Base-by-base conservation (phyloP, 148 eudicot genomes). In the Amaranthus palmeri region DNA sequence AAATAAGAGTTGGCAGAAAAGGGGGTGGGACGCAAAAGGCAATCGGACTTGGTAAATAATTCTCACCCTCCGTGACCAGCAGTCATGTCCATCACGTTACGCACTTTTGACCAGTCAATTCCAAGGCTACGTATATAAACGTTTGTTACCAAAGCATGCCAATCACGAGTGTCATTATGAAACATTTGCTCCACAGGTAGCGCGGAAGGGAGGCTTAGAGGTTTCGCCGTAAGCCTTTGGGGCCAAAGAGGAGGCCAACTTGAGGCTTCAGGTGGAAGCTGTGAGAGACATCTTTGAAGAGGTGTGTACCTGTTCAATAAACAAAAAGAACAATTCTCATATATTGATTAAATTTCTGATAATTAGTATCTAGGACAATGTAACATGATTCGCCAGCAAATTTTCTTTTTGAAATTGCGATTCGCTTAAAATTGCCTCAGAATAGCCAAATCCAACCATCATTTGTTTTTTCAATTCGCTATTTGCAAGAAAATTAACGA, bases 1-100 rank as follows among this genome's bases (percentile, higher is more conserved):
- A 43, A 5, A 60, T 9, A 46, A 14, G 55, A 43, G 12, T 42
- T 46, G 47, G 68, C 5, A 44, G 45, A 14, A 18, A 54, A 54
- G 44, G 11, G 15, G 8, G 49, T 25, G 36, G 10, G 5, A 12
- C 12, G 13, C 50, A 46, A 45, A 25, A 61, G 18, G 1, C 8
- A 12, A 41, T 62, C 7, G 6, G 11, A 43, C 17, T 42, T 12
- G 44, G 52, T 42, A 45, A 68, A 61, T 43, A 6, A 52, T 43
- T 47, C 85, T 85, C 77, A 95, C 99, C 99, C 97, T 84, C 99
- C 99, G 79, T 85, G 85, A 79, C 87, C 84, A 65, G 99, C 92
- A 77, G 88, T 95, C 97, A 92, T 92, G 77, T 95, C 99, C 99
- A 95, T 90, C 8, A 89, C 96, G 75, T 95, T 95, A 56, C 99